Percentiles rank a stretch among this genome's conserved stretches.
Evolutionary conservation across 139 green algal genomes (phyloP).

Genomic region (Chlorella sp.): DNA sequence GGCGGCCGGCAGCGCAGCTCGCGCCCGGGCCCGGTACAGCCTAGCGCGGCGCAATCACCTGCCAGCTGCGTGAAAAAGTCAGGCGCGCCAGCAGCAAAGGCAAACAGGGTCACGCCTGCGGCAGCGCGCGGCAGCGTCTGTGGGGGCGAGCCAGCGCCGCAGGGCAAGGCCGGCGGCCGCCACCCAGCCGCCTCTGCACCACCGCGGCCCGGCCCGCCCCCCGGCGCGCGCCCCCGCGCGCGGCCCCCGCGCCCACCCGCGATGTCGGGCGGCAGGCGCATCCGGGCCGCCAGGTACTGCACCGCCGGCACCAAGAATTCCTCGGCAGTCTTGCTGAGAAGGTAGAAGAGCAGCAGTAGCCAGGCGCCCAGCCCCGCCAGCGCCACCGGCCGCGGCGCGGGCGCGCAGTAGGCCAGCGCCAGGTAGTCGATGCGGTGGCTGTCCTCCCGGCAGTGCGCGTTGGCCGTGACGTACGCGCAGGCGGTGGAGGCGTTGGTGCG

Average conservation of each 20-base stretch:
- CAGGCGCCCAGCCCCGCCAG: slow-evolving; percentile 24
- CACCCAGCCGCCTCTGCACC: no score
- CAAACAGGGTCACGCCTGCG: slow-evolving; percentile 52
- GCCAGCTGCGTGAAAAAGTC: slow-evolving; percentile 59
- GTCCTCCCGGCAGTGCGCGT: slow-evolving; percentile 35
- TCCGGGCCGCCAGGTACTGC: slow-evolving; percentile 38
- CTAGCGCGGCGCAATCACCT: no score
- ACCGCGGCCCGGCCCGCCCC: no score
- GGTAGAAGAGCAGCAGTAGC: slow-evolving; percentile 50
- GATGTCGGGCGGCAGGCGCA: slow-evolving; percentile 47
- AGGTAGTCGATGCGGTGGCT: slow-evolving; percentile 43
- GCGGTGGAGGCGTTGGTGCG: no score
- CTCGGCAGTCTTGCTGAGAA: slow-evolving; percentile 37
- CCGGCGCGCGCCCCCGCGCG: no score
- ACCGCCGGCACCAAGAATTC: slow-evolving; percentile 42
- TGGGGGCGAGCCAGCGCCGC: no score
- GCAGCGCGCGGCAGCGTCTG: no score
- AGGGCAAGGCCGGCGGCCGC: no score
- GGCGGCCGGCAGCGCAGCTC: no score
- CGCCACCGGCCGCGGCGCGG: neutral
- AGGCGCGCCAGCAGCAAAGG: slow-evolving; percentile 50
- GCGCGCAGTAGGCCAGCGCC: slow-evolving; percentile 36
- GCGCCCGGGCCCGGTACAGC: no score
- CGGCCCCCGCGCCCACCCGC: no score
- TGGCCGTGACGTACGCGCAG: slow-evolving; percentile 39